These are phyloP conservation scores for Dendrobium chrysotoxum DNA, from an alignment of 106 monocot species.

Conservation along the genomic window DNA sequence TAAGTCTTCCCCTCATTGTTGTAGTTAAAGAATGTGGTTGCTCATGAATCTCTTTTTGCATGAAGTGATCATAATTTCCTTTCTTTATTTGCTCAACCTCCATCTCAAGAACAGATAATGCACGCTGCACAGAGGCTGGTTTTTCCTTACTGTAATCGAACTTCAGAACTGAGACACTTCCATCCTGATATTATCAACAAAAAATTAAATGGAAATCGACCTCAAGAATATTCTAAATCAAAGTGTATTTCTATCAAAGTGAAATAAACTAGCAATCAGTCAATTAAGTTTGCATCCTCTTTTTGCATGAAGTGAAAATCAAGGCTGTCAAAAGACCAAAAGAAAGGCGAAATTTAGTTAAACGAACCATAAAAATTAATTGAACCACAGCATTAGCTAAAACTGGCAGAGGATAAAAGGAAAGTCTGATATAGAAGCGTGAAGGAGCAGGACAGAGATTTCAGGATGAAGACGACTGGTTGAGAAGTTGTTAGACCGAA, in stretches of 20 bases:
- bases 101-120: conserved; percentile 95
- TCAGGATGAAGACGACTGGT: too few species aligned
- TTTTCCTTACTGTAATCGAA: conserved; percentile 86
- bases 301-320: too few species aligned
- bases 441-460: too few species aligned
- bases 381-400: too few species aligned
- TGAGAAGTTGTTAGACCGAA: too few species aligned
- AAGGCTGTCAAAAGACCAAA: too few species aligned
- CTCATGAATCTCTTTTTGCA: conserved; percentile 99
- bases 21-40: conserved; percentile 93
- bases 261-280: background rate
- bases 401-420: too few species aligned
- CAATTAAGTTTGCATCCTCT: background rate
- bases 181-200: conserved; percentile 50
- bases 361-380: too few species aligned
- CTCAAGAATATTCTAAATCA: background rate
- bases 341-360: too few species aligned
- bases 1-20: conserved; percentile 97
- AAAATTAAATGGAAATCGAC: background rate
- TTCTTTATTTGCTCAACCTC: conserved; percentile 99
- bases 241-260: background rate
- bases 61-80: conserved; percentile 93
- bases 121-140: conserved; percentile 90
- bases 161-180: conserved; percentile 86
- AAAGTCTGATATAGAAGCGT: too few species aligned